Evolutionary conservation across 2,329 filamentous ascomycete genomes (phyloP), one percentile per base, ranked within the genome.

Genomic region (Didymosphaeria variabile): DNA sequence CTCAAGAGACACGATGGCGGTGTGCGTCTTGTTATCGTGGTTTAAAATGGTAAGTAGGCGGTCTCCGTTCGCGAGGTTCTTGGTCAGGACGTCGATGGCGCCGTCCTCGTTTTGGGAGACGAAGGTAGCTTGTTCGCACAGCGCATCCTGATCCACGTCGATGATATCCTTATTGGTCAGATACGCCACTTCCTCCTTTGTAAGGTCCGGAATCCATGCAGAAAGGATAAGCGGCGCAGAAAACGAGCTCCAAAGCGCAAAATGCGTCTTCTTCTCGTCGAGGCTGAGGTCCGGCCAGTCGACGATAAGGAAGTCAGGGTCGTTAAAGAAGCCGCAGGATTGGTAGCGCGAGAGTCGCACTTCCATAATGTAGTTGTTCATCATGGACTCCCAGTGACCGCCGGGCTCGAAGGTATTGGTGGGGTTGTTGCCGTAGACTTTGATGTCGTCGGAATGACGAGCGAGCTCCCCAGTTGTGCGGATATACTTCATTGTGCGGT

Each of bases 11-110:
- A 84, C 67, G 9, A 51, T 75, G 3, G 72, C 68, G 7, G 72
- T 73, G 2, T 57, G 68, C 1, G 74, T 65, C 2, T 57, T 45
- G 23, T 72, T 70, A 1, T 80, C 80, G 10, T 77, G 74, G 65
- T 85, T 85, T 17, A 85, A 68, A 9, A 84, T 72, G 0, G 81
- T 81, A n/a, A 85, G 67, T 10, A 85, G 62, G 3, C 82, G 75
- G 62, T 84, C 82, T 2, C 82, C 81, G 55, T 83, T 82, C 8
- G 76, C 79, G 15, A 85, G 68, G 58, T 75, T 80, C 68, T 81
- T 81, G 13, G 81, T 82, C 42, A 85, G 66, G 4, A 84, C 77
- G 62, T 85, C 83, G 68, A 81, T 81, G 4, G 65, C 72, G 0
- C 63, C 72, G 60, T 80, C 77, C 32, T 82, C 72, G 61, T 80